phyloP scores from a whole-genome alignment of 169 alveolate species.

The Toxoplasma gondii region DNA sequence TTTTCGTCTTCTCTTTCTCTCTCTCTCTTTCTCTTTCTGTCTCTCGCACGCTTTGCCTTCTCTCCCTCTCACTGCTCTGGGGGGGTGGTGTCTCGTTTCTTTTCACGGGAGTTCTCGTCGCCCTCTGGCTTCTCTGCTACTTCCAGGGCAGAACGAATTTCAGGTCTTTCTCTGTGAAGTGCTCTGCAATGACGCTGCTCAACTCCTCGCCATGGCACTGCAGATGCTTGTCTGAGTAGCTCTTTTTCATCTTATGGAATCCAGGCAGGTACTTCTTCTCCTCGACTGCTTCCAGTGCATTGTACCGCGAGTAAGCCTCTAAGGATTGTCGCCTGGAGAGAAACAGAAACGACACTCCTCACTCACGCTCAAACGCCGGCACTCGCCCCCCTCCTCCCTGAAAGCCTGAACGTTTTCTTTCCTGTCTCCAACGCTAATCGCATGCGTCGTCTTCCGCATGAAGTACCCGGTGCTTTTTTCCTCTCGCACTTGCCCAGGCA shows the following conservation, averaged over 20 bases:
- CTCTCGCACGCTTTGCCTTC: background rate
- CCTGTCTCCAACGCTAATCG: too few species aligned
- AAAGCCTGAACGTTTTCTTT: too few species aligned
- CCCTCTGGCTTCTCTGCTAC: background rate
- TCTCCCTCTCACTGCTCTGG: background rate
- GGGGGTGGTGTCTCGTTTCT: background rate
- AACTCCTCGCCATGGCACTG: background rate
- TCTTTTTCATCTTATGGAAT: background rate
- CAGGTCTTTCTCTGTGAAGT: slow-evolving; percentile 7
- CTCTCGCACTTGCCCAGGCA: too few species aligned
- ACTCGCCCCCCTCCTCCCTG: too few species aligned
- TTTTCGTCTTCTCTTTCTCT: background rate
- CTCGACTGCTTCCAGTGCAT: background rate
- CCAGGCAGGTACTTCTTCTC: background rate
- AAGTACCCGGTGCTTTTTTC: too few species aligned
- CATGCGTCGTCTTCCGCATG: too few species aligned
- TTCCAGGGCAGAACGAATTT: slow-evolving; percentile 27
- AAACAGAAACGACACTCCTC: background rate
- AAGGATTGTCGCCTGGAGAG: background rate
- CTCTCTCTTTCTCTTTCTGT: background rate
- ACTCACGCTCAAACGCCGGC: background rate
- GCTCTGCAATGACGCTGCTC: background rate
- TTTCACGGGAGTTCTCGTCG: background rate
- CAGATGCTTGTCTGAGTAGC: background rate
- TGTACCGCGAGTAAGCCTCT: slow-evolving; percentile 8